Conservation (phyloP, 345 rosid genomes). For the Geranium brycei region DNA sequence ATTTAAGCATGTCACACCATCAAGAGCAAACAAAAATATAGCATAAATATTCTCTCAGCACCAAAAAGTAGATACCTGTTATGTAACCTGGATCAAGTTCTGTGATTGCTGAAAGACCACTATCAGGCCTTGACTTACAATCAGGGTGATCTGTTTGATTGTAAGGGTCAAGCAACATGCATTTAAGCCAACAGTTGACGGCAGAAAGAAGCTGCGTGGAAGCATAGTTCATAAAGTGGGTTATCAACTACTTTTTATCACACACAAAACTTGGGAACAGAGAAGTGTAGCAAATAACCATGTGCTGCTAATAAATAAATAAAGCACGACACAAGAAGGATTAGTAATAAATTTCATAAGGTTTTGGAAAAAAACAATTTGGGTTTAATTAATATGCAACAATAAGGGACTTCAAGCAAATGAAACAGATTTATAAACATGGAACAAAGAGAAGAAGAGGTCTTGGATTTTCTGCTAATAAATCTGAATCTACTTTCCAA, state of each 20-base stretch:
- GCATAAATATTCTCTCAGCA: not conserved
- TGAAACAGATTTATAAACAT: not conserved
- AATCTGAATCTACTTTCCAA: no score
- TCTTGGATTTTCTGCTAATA: not conserved
- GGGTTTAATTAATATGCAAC: no score
- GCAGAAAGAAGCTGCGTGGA: constrained; percentile 76
- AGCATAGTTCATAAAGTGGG: constrained; percentile 1
- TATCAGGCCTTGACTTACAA: constrained; percentile 90
- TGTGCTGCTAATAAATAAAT: not conserved
- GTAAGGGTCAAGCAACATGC: constrained; percentile 81
- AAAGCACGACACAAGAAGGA: not conserved
- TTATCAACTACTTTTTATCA: constrained; percentile 3
- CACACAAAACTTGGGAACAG: not conserved
- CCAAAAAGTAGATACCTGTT: constrained; percentile 37
- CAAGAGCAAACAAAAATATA: constrained; percentile 6
- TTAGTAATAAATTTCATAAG: not conserved
- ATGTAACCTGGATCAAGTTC: constrained; percentile 96
- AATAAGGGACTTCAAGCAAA: not conserved
- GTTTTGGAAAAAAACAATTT: no score
- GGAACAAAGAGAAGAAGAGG: not conserved
- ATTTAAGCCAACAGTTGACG: constrained; percentile 97
- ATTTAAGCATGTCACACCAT: constrained; percentile 3
- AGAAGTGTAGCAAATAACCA: not conserved
- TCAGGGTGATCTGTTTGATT: constrained; percentile 95
- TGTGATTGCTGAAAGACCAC: constrained; percentile 90